Evolutionary conservation across 1,284 basidiomycete species (phyloP).

Genomic region (Agaricales sp.): DNA sequence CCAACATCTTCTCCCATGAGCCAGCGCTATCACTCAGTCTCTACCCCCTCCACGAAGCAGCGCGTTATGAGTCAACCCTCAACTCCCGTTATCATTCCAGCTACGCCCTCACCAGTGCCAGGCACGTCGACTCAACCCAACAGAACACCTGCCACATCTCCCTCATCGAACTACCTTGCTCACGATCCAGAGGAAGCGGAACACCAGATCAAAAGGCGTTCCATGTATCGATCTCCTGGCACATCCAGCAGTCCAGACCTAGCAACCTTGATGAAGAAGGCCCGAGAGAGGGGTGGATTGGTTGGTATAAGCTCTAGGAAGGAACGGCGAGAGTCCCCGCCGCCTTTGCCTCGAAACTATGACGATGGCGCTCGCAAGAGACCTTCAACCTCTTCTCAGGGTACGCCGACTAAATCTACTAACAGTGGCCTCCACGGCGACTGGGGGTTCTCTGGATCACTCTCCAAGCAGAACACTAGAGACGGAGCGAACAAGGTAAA

Average conservation of each 20-base stretch:
- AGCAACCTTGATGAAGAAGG: constrained; percentile 72
- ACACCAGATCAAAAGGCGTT: constrained; percentile 64
- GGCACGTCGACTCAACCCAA: constrained; percentile 9
- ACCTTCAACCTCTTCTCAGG: background rate
- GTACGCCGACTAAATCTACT: background rate
- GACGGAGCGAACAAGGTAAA: constrained; percentile 10
- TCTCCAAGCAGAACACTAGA: constrained; percentile 9
- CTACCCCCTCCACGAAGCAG: constrained; percentile 15
- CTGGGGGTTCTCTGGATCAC: background rate
- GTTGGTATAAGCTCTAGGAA: constrained; percentile 27
- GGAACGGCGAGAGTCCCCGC: constrained; percentile 34
- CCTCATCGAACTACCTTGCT: constrained; percentile 46
- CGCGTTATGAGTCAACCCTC: constrained; percentile 23
- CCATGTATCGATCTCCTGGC: constrained; percentile 79
- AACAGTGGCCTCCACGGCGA: background rate
- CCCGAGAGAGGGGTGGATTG: constrained; percentile 51
- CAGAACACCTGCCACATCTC: constrained; percentile 13
- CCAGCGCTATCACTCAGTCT: constrained; percentile 19
- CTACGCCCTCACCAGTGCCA: constrained; percentile 35
- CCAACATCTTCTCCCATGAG: constrained; percentile 14
- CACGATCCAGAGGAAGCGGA: constrained; percentile 57
- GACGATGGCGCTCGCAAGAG: constrained; percentile 2
- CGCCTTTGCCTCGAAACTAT: constrained; percentile 30
- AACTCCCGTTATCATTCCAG: constrained; percentile 45
- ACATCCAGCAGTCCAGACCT: constrained; percentile 85